Evolutionary conservation across 2,329 filamentous ascomycete species (phyloP).

Genomic region (Trichoderma semiorbis): DNA sequence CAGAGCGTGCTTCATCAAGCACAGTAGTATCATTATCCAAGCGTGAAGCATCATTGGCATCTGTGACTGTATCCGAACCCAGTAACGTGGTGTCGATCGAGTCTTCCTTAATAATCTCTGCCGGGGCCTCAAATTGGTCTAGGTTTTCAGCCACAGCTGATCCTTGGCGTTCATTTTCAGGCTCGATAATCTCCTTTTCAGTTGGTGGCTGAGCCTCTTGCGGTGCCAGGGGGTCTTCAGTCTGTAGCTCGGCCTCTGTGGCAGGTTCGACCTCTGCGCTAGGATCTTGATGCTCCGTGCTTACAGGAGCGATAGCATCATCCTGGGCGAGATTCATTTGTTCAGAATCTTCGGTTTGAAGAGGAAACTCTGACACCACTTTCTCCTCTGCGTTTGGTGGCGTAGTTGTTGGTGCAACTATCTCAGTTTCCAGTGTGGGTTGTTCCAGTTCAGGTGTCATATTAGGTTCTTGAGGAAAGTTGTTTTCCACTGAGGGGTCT

Average conservation of each 20-base stretch:
- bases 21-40: not conserved
- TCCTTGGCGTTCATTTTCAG: not conserved
- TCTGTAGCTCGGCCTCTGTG: not conserved
- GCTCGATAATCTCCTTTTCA: not conserved
- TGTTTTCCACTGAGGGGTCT: constrained; percentile 14
- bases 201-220: not conserved
- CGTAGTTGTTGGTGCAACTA: constrained; percentile 19
- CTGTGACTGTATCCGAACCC: not conserved
- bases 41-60: not conserved
- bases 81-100: not conserved
- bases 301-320: constrained; percentile 6
- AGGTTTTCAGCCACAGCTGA: not conserved
- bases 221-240: not conserved
- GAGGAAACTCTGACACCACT: constrained; percentile 21
- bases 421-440: constrained; percentile 4
- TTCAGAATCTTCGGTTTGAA: constrained; percentile 11
- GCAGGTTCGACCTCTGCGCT: not conserved
- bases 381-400: constrained; percentile 32
- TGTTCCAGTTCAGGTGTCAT: constrained; percentile 12
- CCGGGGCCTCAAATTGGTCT: not conserved
- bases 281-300: not conserved
- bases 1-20: not conserved
- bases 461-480: constrained; percentile 16
- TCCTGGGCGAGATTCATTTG: constrained; percentile 12
- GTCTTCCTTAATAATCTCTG: not conserved